Evolutionary conservation across 78 protist genomes (phyloP).

Genomic region (slime mould (Dictyostelium discoideum)): DNA sequence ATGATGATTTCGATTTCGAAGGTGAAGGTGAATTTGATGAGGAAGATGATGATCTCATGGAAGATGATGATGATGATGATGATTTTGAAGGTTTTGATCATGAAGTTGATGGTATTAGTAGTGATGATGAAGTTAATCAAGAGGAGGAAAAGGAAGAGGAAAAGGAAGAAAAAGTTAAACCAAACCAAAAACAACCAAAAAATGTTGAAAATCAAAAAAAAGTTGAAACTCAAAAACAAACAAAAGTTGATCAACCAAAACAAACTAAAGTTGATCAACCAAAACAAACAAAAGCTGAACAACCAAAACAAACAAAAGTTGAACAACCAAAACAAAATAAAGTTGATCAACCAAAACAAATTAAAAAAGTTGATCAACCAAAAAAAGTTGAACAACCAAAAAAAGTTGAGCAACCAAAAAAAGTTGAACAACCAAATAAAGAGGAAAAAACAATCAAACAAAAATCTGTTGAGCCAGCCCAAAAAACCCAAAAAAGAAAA

Average conservation of each 20-base stretch:
- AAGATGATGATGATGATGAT: background rate
- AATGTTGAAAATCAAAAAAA: background rate
- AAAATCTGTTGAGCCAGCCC: background rate
- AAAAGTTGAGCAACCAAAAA: background rate
- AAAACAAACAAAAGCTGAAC: background rate
- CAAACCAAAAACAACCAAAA: background rate
- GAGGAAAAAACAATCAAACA: background rate
- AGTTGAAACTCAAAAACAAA: background rate
- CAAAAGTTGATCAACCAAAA: background rate
- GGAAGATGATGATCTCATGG: background rate
- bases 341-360: background rate
- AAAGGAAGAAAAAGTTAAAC: background rate
- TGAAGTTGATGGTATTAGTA: background rate
- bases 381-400: background rate
- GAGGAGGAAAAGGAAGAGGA: background rate
- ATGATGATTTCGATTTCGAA: background rate
- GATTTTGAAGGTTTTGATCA: constrained; percentile 33
- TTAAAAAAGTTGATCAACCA: background rate
- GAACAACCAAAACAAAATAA: background rate
- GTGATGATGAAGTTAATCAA: background rate
- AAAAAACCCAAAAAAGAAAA: background rate
- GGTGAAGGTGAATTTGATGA: background rate
- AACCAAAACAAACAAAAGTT: background rate
- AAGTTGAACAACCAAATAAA: too few species aligned
- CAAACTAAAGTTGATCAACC: background rate